Base-by-base conservation (phyloP, 2,329 filamentous ascomycete genomes). In the Aspergillus persii region DNA sequence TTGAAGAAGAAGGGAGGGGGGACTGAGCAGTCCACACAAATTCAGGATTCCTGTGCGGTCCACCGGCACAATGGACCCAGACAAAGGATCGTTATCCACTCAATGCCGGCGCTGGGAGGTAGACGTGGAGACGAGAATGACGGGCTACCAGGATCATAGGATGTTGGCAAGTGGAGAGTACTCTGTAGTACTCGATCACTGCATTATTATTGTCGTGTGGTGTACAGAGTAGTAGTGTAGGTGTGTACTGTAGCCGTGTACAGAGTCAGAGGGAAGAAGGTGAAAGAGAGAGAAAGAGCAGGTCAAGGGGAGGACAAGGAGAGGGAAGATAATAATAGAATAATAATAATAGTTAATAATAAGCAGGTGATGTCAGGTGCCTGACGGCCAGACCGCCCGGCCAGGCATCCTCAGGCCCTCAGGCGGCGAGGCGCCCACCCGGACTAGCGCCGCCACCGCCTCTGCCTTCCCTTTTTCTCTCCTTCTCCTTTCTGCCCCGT, bases 401-500 rank as follows among this genome's bases (percentile, higher is more conserved):
- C 47, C 54, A 60, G 58, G 58, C 54, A 60, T 52, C 53, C 29
- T 61, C 49, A 62, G 58, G 60, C 60, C 50, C 8, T 15, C 6
- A 54, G 39, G 33, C 33, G 9, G 33, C 33, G 9, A 11, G 9
- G 8, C 23, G 36, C 61, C 57, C 41, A 9, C 9, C 53, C 46
- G 18, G 62, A 15, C 46, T 60, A 62, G 62, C 47, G 54, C 51
- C 51, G 31, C 60, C 60, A 61, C 54, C 50, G 46, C 56, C 60
- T 48, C 52, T 58, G 62, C 57, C 57, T 64, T 60, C 63, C 63
- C 63, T 67, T 67, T 58, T 66, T 67, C 62, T 57, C 65, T 60
- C 63, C 59, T 65, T 67, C 65, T 66, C 63, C 63, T 63, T 64
- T 62, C 61, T 58, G 59, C 59, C 55, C 54, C 57, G 57, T 61